Evolutionary conservation across 345 rosid species (phyloP).

Genomic region (Linum lewisii): DNA sequence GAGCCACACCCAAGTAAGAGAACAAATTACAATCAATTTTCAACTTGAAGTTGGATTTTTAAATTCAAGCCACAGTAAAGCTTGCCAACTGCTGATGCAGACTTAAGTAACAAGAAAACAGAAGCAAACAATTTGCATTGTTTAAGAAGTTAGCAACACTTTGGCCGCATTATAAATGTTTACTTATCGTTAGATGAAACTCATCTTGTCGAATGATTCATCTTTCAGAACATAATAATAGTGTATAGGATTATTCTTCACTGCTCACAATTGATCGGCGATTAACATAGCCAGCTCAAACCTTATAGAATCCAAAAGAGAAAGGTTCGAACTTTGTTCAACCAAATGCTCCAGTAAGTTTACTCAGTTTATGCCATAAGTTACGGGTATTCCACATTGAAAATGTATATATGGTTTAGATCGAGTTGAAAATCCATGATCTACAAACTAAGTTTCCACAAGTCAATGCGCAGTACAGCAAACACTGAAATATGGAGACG

Average conservation of each 20-base stretch:
- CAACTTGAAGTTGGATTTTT: no score
- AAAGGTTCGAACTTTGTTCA: no score
- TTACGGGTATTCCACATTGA: neutral
- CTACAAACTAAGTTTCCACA: no score
- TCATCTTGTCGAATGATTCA: neutral
- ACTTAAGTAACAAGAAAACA: neutral
- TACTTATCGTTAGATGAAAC: neutral
- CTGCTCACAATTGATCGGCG: no score
- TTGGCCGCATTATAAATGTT: no score
- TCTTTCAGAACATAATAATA: no score
- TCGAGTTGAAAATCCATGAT: neutral
- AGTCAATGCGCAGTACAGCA: no score
- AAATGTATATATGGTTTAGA: neutral
- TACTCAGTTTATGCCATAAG: neutral
- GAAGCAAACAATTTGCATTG: neutral
- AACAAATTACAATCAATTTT: no score
- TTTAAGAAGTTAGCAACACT: neutral
- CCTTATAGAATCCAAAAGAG: no score
- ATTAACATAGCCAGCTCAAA: no score
- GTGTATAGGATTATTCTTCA: neutral
- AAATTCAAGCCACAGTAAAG: neutral
- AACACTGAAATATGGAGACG: no score
- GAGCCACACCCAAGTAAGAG: no score
- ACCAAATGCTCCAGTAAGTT: neutral
- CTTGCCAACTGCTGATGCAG: neutral